Base-by-base conservation (phyloP, 2,329 filamentous ascomycete species). In the Elsinoe ampelina region DNA sequence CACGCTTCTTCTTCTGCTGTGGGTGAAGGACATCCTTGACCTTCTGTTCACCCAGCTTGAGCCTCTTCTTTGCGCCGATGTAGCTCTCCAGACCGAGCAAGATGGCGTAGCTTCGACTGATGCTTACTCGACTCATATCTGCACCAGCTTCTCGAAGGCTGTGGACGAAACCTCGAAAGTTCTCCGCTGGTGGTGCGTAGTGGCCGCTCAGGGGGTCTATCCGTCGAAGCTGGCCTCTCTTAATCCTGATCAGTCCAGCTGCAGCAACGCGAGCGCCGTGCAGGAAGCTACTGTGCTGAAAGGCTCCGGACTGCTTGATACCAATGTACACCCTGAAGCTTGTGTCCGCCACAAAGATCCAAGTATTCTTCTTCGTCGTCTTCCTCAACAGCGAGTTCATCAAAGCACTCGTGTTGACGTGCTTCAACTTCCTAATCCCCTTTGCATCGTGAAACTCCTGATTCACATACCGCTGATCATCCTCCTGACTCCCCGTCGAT, bases 271-370 rank as follows among this genome's bases (percentile, higher is more conserved):
- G 82, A 8, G 84, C 80, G 20, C 90, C 91, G 60, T 91, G 87
- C 1, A 95, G 77, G 65, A 96, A 95, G 0, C 88, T 93, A 11
- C 86, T 91, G 70, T 95, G 91, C 65, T 95, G 91, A 65, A 96
- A 96, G 3, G 87, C 83, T 10, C 91, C 91, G 3, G 84, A 86
- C 68, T 87, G 83, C 66, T 96, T 95, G 74, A 95, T 93, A 48
- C 90, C 90, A 34, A 95, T 83, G 68, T 95, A 95, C 0, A 95
- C 76, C 0, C 87, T 82, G 68, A 91, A 93, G 1, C 81, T 85
- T 1, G 88, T 92, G 70, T 95, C 90, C 20, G 87, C 86, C 6
- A 91, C 90, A 65, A 95, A 96, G 61, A 95, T 95, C 91, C 91
- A 95, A 3, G 87, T 93, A 65, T 92, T 91, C 61, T 89, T 89